Percentiles rank a stretch among this genome's conserved stretches.
Evolutionary conservation across 768 basidiomycete genomes (phyloP).

Genomic region (Russula sp.): DNA sequence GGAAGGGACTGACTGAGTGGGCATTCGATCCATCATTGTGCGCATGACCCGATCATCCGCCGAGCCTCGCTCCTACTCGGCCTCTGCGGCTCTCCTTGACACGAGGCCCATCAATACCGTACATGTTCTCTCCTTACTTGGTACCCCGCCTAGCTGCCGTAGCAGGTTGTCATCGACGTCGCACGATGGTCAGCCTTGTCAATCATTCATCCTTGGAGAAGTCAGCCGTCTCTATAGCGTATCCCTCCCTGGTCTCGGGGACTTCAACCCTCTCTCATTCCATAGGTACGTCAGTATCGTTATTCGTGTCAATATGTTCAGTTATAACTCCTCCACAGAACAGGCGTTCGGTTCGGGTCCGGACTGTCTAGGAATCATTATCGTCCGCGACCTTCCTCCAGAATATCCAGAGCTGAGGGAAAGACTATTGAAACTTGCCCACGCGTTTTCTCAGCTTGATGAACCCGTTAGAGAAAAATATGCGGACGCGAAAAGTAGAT

Average conservation of each 20-base stretch:
- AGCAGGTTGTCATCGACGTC: conserved; percentile 6
- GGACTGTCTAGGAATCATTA: conserved; percentile 70
- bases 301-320: neutral
- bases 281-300: conserved; percentile 44
- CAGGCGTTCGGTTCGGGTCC: conserved; percentile 79
- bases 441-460: conserved; percentile 69
- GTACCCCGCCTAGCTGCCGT: conserved; percentile 7
- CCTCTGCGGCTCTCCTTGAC: neutral
- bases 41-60: neutral
- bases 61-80: neutral
- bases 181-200: conserved; percentile 11
- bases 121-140: conserved; percentile 9
- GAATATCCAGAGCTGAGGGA: conserved; percentile 60
- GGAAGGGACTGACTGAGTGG: conserved; percentile 23
- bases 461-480: conserved; percentile 65
- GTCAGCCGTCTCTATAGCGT: conserved; percentile 58
- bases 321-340: conserved; percentile 37
- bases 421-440: conserved; percentile 65
- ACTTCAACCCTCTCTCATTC: conserved; percentile 49
- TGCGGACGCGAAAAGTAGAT: conserved; percentile 63
- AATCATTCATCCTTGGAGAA: conserved; percentile 33
- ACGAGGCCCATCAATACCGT: conserved; percentile 9
- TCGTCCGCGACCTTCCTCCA: conserved; percentile 74
- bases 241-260: conserved; percentile 47
- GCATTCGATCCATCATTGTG: conserved; percentile 19